Evolutionary conservation across 192 early-diverging fungal genomes (phyloP), one percentile per base, ranked within the genome.

Genomic region (Coemansia sp.): DNA sequence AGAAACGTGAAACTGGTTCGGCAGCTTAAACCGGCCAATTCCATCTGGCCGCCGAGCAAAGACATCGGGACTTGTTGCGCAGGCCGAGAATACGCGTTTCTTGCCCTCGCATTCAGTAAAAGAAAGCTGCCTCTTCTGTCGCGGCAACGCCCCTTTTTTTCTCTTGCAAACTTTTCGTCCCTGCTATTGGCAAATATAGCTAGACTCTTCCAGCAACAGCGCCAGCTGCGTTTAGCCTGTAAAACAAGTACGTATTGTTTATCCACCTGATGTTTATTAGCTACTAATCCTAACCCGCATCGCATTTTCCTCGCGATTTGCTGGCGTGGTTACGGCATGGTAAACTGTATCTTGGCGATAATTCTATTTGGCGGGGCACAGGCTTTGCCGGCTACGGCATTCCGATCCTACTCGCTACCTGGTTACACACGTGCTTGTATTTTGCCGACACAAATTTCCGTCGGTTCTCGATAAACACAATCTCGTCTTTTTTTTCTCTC

Each of bases 341-440:
- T 39, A 39, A 39, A 39, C 15, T n/a, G n/a, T n/a, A n/a, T n/a
- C n/a, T n/a, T n/a, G n/a, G n/a, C n/a, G n/a, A n/a, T n/a, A n/a
- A n/a, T n/a, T n/a, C n/a, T n/a, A n/a, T n/a, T n/a, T n/a, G n/a
- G n/a, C n/a, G n/a, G n/a, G n/a, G n/a, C n/a, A n/a, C n/a, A n/a
- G n/a, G n/a, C n/a, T n/a, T n/a, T n/a, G n/a, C n/a, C n/a, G n/a
- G n/a, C n/a, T n/a, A n/a, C n/a, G n/a, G n/a, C n/a, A n/a, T n/a
- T n/a, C n/a, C n/a, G n/a, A n/a, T n/a, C n/a, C n/a, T n/a, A n/a
- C n/a, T n/a, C n/a, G n/a, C n/a, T n/a, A n/a, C n/a, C n/a, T 26
- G 21, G 43, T 45, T 45, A 45, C 43, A 45, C 43, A 45, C 12
- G n/a, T n/a, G 17, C 14, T 26, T 45, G 32, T 45, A 12, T 27